phyloP scores from a whole-genome alignment of 352 stramenopile species.

The Pythium monospermum region DNA sequence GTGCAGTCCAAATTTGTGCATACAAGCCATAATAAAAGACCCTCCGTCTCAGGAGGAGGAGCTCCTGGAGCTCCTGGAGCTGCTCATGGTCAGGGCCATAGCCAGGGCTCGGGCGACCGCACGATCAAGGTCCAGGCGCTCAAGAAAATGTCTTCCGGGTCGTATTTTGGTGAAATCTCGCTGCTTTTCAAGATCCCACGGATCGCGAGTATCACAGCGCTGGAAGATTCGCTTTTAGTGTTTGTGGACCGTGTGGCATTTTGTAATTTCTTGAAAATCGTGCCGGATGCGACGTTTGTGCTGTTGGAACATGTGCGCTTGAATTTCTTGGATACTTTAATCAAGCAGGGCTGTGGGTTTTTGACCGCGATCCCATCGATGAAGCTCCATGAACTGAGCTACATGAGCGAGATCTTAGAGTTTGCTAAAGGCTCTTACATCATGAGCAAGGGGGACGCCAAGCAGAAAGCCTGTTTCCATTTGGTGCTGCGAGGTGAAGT shows the following conservation, averaged over 20 bases:
- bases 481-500: constrained; percentile 40
- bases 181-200: constrained; percentile 66
- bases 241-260: constrained; percentile 66
- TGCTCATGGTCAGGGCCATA: neutral
- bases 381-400: constrained; percentile 53
- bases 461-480: constrained; percentile 36
- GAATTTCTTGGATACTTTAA: constrained; percentile 53
- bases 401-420: constrained; percentile 48
- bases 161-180: constrained; percentile 76
- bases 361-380: constrained; percentile 47
- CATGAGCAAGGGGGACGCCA: constrained; percentile 24
- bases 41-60: too few relatives aligned
- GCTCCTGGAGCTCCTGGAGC: neutral
- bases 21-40: neutral
- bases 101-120: constrained; percentile 6
- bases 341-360: constrained; percentile 53
- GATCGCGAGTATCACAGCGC: constrained; percentile 55
- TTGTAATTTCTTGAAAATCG: constrained; percentile 70
- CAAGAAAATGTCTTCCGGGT: constrained; percentile 43
- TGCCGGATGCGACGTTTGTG: constrained; percentile 39
- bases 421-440: constrained; percentile 25
- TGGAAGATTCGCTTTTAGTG: constrained; percentile 57
- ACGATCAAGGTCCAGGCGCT: constrained; percentile 51
- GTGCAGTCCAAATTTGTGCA: constrained; percentile 15
- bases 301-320: constrained; percentile 60